Percentiles rank a stretch among this genome's conserved stretches.
phyloP scores from a whole-genome alignment of 768 basidiomycete genomes.

The Panellus pusillus region DNA sequence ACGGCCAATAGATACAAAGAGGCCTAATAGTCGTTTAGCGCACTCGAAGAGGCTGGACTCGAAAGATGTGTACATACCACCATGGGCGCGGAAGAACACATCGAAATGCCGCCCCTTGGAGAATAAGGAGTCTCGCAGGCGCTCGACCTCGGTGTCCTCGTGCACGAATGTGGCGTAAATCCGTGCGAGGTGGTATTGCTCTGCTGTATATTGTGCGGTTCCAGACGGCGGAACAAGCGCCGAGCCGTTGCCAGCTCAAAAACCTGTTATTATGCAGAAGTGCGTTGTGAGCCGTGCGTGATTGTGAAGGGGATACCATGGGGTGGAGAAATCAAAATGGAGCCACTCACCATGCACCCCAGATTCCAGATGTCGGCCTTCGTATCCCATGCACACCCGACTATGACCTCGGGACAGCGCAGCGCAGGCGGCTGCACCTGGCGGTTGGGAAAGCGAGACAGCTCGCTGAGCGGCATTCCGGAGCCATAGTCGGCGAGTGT shows the following conservation, averaged over 20 bases:
- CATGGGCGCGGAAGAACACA: not conserved
- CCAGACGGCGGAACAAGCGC: constrained; percentile 24
- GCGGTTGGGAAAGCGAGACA: constrained; percentile 11
- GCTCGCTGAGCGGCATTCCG: constrained; percentile 6
- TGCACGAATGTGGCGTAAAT: constrained; percentile 4
- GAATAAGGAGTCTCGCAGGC: not conserved
- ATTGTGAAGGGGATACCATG: not conserved
- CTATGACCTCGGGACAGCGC: constrained; percentile 31
- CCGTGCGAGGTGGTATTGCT: constrained; percentile 13
- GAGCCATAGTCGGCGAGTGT: constrained; percentile 18
- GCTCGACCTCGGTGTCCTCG: not conserved
- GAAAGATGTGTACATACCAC: not conserved
- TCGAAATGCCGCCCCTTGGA: not conserved
- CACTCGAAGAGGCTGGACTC: no score
- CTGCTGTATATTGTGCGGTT: no score
- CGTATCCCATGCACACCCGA: constrained; percentile 25
- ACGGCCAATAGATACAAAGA: not conserved
- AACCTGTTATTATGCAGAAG: constrained; percentile 17
- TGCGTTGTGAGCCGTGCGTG: no score
- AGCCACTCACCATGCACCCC: constrained; percentile 28
- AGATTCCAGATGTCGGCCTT: constrained; percentile 34
- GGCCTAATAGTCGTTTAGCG: not conserved
- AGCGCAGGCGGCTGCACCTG: constrained; percentile 26
- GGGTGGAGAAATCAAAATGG: no score
- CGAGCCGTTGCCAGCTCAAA: constrained; percentile 27